phyloP scores from a whole-genome alignment of 345 rosid species.

The Xanthoceras sorbifolium region DNA sequence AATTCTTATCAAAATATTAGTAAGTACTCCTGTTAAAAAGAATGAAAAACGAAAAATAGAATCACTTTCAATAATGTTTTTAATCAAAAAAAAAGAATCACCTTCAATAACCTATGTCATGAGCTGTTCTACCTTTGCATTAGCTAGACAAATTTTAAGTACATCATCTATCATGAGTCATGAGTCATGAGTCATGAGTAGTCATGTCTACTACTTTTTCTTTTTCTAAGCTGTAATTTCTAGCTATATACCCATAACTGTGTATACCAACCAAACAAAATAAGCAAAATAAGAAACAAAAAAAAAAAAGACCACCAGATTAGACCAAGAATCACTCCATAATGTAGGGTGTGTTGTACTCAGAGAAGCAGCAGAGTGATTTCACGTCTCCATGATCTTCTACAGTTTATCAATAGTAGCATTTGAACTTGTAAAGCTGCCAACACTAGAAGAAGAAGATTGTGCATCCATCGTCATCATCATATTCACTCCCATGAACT shows the following conservation, averaged over 20 bases:
- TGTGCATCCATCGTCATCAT: background rate
- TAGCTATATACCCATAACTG: background rate
- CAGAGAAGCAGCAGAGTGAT: background rate
- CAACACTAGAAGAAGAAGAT: background rate
- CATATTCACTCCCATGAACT: slow-evolving; percentile 2
- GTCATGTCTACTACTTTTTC: background rate
- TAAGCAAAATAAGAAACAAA: background rate
- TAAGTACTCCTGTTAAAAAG: too few relatives aligned
- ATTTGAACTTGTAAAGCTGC: too few relatives aligned
- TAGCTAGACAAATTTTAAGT: background rate
- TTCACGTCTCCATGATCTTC: background rate
- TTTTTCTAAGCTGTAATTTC: background rate
- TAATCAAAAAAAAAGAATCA: too few relatives aligned
- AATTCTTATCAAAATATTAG: too few relatives aligned
- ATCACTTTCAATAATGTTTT: too few relatives aligned
- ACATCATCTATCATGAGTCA: background rate
- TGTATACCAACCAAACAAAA: background rate
- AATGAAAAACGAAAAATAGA: too few relatives aligned
- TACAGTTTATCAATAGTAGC: background rate
- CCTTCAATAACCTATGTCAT: too few relatives aligned
- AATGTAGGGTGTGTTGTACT: background rate
- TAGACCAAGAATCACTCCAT: background rate
- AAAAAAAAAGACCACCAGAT: background rate
- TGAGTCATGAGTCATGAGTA: too few relatives aligned
- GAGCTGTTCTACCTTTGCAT: background rate